Evolutionary conservation across 257 asterid genomes (phyloP).

Genomic region (Petunia axillaris): DNA sequence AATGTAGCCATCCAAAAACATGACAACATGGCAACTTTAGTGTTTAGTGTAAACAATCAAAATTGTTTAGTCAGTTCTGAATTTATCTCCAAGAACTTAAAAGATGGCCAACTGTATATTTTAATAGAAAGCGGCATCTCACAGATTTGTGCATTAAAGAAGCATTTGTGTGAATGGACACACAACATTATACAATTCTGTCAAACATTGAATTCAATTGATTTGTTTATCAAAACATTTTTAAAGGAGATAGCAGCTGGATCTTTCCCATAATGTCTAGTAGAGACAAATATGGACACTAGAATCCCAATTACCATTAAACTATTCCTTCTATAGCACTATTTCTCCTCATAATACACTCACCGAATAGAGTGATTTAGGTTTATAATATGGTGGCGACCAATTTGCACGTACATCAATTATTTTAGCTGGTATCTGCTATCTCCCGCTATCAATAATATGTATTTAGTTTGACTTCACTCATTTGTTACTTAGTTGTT

Average conservation of each 20-base stretch:
- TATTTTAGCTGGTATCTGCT: background rate
- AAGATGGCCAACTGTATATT: background rate
- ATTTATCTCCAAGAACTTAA: background rate
- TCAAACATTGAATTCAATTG: constrained; percentile 19
- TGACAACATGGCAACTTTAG: background rate
- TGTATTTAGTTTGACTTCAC: no score
- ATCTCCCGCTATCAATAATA: no score
- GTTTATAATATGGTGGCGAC: background rate
- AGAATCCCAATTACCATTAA: background rate
- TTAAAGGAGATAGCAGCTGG: constrained; percentile 17
- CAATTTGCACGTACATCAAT: rapidly evolving
- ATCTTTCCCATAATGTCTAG: constrained; percentile 5
- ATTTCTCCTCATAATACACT: background rate
- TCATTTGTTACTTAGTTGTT: background rate
- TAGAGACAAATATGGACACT: constrained; percentile 3
- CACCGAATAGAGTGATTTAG: background rate
- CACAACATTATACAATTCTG: constrained; percentile 1
- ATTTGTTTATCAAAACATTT: background rate
- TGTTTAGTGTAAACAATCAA: background rate
- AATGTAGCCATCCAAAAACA: background rate
- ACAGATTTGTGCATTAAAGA: background rate
- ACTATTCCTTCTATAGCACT: background rate
- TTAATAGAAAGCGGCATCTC: background rate
- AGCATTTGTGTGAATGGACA: constrained; percentile 5
- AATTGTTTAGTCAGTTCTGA: background rate